Conservation (phyloP, 106 monocot species). For the Iris macrosiphon region DNA sequence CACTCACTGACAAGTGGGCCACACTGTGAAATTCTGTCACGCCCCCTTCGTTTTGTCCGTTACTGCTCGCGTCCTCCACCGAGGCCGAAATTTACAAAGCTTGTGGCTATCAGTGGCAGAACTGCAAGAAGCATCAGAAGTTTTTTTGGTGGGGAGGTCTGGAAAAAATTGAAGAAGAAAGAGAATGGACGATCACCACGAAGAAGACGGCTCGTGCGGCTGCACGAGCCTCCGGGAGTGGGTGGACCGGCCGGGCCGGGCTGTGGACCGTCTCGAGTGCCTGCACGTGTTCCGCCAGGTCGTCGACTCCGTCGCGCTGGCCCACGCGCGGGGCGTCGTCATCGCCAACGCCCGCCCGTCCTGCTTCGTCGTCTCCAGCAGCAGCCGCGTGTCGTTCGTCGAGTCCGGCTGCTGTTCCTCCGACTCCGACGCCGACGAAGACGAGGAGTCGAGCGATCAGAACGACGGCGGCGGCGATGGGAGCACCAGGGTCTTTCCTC, state of each 20-base stretch:
- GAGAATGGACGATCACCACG: too few species aligned
- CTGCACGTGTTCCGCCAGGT: conserved; percentile 70
- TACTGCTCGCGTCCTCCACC: too few species aligned
- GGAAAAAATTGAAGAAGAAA: too few species aligned
- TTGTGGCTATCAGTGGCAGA: neutral
- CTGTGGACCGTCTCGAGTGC: conserved; percentile 54
- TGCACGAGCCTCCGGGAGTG: conserved; percentile 63
- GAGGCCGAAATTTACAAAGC: neutral
- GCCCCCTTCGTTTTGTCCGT: too few species aligned
- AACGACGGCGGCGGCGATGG: neutral
- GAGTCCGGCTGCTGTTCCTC: conserved; percentile 77
- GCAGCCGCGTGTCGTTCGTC: conserved; percentile 63
- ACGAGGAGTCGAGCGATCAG: neutral
- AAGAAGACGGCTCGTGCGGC: too few species aligned
- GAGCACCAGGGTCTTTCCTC: conserved; percentile 29
- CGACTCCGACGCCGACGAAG: conserved; percentile 36
- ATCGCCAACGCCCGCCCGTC: conserved; percentile 66
- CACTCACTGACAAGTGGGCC: too few species aligned
- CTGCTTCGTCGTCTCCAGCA: conserved; percentile 61
- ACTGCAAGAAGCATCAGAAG: too few species aligned
- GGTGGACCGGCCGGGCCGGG: conserved; percentile 56
- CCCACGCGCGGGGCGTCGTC: conserved; percentile 60
- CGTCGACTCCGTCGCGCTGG: conserved; percentile 46
- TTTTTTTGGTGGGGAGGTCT: neutral
- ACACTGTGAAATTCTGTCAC: too few species aligned